These are phyloP conservation scores for Podospora conica DNA, from an alignment of 495 filamentous ascomycete species.

Conservation along the genomic window DNA sequence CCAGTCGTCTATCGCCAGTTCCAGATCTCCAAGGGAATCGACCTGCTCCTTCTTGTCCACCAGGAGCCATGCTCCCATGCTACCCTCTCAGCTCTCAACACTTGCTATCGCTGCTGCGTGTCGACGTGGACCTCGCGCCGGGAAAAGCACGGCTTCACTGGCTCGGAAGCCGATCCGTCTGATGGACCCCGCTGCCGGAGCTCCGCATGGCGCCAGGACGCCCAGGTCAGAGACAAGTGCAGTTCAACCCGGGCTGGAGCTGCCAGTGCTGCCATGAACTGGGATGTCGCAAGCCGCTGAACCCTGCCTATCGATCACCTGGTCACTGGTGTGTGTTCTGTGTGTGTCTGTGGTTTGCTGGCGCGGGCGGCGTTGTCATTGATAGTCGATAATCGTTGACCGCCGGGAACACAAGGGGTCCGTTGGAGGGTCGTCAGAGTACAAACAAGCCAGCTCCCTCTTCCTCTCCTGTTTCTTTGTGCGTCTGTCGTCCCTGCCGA, in stretches of 20 bases:
- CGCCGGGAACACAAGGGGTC: slow-evolving; percentile 3
- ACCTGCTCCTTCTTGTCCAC: not conserved
- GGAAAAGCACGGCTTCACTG: not conserved
- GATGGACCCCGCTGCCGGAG: not conserved
- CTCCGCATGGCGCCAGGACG: not conserved
- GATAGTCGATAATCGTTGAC: not conserved
- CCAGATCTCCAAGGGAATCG: not conserved
- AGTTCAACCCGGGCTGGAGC: not conserved
- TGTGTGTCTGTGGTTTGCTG: slow-evolving; percentile 3
- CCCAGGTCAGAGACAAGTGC: not conserved
- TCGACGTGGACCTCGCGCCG: not conserved
- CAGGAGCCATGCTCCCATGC: no score
- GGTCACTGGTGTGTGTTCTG: no score
- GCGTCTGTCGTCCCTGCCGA: not conserved
- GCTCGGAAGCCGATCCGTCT: not conserved
- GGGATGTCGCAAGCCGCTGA: slow-evolving; percentile 3
- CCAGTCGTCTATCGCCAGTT: not conserved
- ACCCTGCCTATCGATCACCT: slow-evolving; percentile 27
- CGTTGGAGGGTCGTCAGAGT: not conserved
- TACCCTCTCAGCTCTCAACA: no score
- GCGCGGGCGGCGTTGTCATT: not conserved
- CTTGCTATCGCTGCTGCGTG: not conserved
- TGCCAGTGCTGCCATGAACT: not conserved
- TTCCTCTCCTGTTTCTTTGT: not conserved
- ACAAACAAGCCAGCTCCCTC: not conserved